Percentiles rank a stretch among this genome's conserved stretches.
Evolutionary conservation across 1,139 yeast species (phyloP).

Genomic region (Kluyveromyces marxianus): DNA sequence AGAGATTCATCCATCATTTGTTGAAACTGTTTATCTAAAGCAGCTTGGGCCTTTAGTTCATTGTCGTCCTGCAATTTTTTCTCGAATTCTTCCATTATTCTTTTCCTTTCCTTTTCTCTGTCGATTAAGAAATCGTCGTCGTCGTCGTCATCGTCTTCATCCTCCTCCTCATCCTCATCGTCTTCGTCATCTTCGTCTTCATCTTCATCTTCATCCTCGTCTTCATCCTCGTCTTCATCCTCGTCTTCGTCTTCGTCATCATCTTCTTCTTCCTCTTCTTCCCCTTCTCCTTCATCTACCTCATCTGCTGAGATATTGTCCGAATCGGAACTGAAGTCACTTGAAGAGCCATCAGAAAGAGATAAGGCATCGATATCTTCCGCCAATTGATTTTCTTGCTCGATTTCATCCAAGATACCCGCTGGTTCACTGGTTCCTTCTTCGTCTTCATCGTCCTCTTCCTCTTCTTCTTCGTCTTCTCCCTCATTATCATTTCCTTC

Average conservation of each 20-base stretch:
- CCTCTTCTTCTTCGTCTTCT: conserved; percentile 16
- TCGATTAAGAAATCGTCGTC: conserved; percentile 24
- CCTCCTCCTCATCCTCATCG: conserved; percentile 19
- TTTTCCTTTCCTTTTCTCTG: conserved; percentile 23
- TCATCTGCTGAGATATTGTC: conserved; percentile 22
- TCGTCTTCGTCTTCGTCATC: conserved; percentile 18
- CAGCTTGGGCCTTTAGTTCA: conserved; percentile 42
- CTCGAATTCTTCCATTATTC: conserved; percentile 34
- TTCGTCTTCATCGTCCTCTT: conserved; percentile 19
- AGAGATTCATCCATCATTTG: conserved; percentile 44
- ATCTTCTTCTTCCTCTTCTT: conserved; percentile 21
- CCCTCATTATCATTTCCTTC: conserved; percentile 18
- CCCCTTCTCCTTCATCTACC: conserved; percentile 23
- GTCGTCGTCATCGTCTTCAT: conserved; percentile 20
- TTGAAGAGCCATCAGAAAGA: conserved; percentile 3
- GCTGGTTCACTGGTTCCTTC: conserved; percentile 5
- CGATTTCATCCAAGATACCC: conserved; percentile 8
- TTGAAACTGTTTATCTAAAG: conserved; percentile 48
- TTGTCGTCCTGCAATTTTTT: conserved; percentile 32
- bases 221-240: conserved; percentile 7
- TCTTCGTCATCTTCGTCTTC: conserved; percentile 20
- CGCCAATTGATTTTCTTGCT: conserved; percentile 13
- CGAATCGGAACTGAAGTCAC: conserved; percentile 19
- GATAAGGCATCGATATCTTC: not conserved
- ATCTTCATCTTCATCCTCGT: conserved; percentile 18